Evolutionary conservation across 352 stramenopile genomes (phyloP), one percentile per base, ranked within the genome.

Genomic region (Globisporangium heterothallicum): DNA sequence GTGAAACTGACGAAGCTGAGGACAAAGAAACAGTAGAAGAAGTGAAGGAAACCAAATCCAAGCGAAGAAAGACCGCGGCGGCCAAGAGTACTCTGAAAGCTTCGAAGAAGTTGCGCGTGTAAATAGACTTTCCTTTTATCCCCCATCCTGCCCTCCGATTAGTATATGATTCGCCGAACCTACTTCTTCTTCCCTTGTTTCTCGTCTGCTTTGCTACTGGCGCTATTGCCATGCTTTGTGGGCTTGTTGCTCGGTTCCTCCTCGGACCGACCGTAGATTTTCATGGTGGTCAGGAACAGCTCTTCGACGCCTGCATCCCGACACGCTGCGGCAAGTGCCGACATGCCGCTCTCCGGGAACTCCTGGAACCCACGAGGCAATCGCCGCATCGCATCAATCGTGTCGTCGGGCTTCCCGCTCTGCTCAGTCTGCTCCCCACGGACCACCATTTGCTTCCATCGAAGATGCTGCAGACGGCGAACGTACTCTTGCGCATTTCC

Each of bases 371-470:
- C 58, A 0, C 42, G 46, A 6, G 76, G 66, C 12, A 93, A 49
- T 12, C 42, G 53, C 8, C 80, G 60, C 49, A 68, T 50, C 4
- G 27, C 42, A 9, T 88, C 66, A 0, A 83, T 9, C 3, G 43
- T 53, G 9, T 41, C 5, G 29, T 42, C 22, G n/a, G n/a, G n/a
- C 7, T 61, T 48, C 4, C 32, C n/a, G 8, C 56, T 36, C 6
- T 12, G 10, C 46, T 87, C 66, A 0, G 65, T 84, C 55, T 93
- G 74, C 41, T 91, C 78, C 9, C 82, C 82, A 16, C 82, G 80
- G 19, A 93, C 82, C 13, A 70, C 70, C 53, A 93, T 89, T 56
- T 93, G 80, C 61, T 91, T 86, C 82, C 82, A 91, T 2, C 70
- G 64, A 19, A 93, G 58, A 49, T 84, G 75, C 55, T 93, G 82